Evolutionary conservation across 805 yeast species (phyloP).

Genomic region (Lipomyces starkeyi): DNA sequence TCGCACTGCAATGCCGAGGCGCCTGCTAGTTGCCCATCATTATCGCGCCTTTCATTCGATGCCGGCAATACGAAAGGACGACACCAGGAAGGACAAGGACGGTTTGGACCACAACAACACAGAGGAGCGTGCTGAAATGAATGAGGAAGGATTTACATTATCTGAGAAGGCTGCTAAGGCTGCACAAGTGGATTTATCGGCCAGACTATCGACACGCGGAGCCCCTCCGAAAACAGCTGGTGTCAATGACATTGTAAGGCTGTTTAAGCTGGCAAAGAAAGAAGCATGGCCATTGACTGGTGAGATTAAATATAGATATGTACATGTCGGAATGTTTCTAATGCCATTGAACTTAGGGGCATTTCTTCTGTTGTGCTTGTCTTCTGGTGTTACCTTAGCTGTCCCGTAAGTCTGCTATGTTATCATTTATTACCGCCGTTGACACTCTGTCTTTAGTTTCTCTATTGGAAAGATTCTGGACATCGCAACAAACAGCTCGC

Average conservation of each 20-base stretch:
- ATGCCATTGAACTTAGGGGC: constrained; percentile 52
- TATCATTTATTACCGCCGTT: neutral
- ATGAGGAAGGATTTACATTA: constrained; percentile 19
- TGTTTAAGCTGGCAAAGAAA: constrained; percentile 62
- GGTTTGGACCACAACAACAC: neutral
- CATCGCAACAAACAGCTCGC: constrained; percentile 55
- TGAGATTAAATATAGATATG: neutral
- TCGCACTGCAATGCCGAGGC: neutral
- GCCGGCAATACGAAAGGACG: neutral
- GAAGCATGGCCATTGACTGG: constrained; percentile 58
- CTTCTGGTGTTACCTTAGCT: constrained; percentile 81
- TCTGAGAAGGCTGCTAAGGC: constrained; percentile 37
- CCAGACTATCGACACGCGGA: constrained; percentile 33
- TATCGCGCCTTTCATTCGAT: neutral
- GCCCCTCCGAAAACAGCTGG: constrained; percentile 38
- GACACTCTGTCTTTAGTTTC: constrained; percentile 16
- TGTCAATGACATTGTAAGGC: constrained; percentile 51
- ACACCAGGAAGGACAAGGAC: neutral
- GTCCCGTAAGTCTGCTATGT: constrained; percentile 61
- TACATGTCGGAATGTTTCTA: neutral
- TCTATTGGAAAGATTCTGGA: constrained; percentile 87
- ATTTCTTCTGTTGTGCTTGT: constrained; percentile 62
- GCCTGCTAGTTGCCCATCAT: neutral
- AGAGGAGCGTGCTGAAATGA: neutral
- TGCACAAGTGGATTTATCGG: constrained; percentile 37